Evolutionary conservation across 371 early-diverging fungal genomes (phyloP), one percentile per base, ranked within the genome.

Genomic region (Actinomortierella wolfii): DNA sequence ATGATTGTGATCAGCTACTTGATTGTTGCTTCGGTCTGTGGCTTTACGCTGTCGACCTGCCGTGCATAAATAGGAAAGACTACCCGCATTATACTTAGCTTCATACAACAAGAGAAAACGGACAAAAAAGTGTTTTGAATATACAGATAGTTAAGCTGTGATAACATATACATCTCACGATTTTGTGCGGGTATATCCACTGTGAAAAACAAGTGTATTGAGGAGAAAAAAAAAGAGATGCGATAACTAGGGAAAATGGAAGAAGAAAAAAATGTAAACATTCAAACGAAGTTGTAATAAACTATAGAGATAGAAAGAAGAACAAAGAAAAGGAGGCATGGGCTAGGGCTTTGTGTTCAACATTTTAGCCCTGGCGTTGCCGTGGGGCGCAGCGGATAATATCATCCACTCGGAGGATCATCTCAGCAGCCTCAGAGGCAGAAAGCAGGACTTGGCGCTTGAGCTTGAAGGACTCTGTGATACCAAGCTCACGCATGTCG

Each of bases 331-430:
- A 20, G 8, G 23, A 25, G 25, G 29, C 25, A 34, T 28, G 29
- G 29, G 28, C 15, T 5, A 25, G n/a, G 17, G 46, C 21, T 45
- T 9, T 8, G 4, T 45, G 5, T 45, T 45, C 18, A 17, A 45
- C 21, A 45, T 29, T 18, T 29, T 51, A 26, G 28, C 14, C 51
- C 48, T 24, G 47, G 15, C 21, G 13, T 43, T 74, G 70, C 79
- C 97, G 86, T 68, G 97, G 98, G 57, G 94, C 93, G 73, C 94
- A 92, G 73, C 97, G 93, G 77, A 99, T 94, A 70, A 99, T 97
- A 76, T 98, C 97, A 81, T 99, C 99, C 43, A 99, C 99, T 68
- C 99, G 92, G 39, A 99, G 82, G 76, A 99, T 95, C 95, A 98
- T 94, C 83, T 99, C 99, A 45, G 99, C 97, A 14, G 98, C 97